Evolutionary conservation across 2,329 filamentous ascomycete species (phyloP).

Genomic region (Didymella pinodella): DNA sequence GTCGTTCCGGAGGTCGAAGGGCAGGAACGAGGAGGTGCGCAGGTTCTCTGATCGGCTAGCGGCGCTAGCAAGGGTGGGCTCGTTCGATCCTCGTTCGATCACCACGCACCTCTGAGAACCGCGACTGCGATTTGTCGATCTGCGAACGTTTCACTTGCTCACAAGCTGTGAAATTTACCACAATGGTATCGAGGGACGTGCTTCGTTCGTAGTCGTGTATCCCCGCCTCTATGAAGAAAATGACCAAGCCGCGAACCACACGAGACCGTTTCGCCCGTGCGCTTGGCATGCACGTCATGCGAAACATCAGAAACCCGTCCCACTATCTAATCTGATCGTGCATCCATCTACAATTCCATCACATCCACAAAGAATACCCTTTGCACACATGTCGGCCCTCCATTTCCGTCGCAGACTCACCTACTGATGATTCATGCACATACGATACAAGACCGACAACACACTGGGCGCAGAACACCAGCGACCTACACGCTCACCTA

Average conservation of each 20-base stretch:
- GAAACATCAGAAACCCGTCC: slow-evolving; percentile 19
- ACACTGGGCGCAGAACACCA: background rate
- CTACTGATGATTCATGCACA: too few relatives aligned
- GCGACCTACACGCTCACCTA: background rate
- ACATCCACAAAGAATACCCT: background rate
- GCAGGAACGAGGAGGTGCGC: slow-evolving; percentile 35
- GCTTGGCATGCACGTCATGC: slow-evolving; percentile 35
- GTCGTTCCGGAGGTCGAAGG: slow-evolving; percentile 28
- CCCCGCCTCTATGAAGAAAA: too few relatives aligned
- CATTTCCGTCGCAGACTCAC: too few relatives aligned
- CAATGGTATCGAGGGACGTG: background rate
- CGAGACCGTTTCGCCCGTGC: background rate
- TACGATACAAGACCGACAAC: too few relatives aligned
- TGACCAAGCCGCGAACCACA: background rate
- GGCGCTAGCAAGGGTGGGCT: slow-evolving; percentile 11
- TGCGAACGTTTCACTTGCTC: background rate
- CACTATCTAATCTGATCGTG: slow-evolving; percentile 35
- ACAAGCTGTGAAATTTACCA: too few relatives aligned
- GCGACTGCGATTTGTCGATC: background rate
- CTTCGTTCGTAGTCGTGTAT: background rate
- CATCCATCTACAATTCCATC: slow-evolving; percentile 5
- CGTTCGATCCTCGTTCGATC: slow-evolving; percentile 23
- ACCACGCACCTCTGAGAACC: slow-evolving; percentile 16
- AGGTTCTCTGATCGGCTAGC: slow-evolving; percentile 6
- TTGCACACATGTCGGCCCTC: too few relatives aligned